These are phyloP conservation scores for Auriscalpium orientale DNA, from an alignment of 768 basidiomycete genomes.

Conservation along the genomic window DNA sequence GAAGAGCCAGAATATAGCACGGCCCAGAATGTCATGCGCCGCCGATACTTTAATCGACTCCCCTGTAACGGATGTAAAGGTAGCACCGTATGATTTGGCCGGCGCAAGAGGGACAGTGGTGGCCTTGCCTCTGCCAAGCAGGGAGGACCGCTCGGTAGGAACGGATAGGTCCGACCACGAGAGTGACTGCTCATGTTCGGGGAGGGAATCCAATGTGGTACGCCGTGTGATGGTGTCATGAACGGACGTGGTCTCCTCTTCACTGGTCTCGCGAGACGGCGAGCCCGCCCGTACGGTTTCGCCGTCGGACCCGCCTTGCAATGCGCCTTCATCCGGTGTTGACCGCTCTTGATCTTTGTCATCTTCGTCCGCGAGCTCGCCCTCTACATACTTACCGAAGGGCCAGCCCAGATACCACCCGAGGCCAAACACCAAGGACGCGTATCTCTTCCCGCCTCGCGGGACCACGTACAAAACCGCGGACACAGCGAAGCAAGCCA, in stretches of 20 bases:
- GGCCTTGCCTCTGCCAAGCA: conserved; percentile 33
- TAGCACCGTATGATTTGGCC: conserved; percentile 68
- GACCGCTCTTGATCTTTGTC: conserved; percentile 28
- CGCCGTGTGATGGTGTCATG: neutral
- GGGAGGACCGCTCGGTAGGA: conserved; percentile 39
- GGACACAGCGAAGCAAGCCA: conserved; percentile 62
- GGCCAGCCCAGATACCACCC: conserved; percentile 98
- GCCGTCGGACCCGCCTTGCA: conserved; percentile 24
- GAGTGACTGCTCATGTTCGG: conserved; percentile 36
- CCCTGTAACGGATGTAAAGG: conserved; percentile 25
- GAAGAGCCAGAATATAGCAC: conserved; percentile 73
- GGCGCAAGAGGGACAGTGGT: conserved; percentile 29
- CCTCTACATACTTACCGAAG: conserved; percentile 97
- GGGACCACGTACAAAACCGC: conserved; percentile 66
- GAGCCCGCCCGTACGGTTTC: conserved; percentile 29
- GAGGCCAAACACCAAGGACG: conserved; percentile 80
- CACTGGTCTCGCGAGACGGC: neutral
- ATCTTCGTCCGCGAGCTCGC: conserved; percentile 39
- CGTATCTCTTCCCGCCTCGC: conserved; percentile 76
- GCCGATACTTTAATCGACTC: conserved; percentile 12
- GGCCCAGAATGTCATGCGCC: conserved; percentile 51
- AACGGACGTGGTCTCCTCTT: neutral
- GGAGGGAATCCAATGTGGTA: conserved; percentile 27
- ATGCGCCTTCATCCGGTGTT: conserved; percentile 28
- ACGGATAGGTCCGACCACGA: conserved; percentile 36